Percentiles rank a stretch among this genome's conserved stretches.
Conservation (phyloP, 2,329 filamentous ascomycete species). For the Coniochaeta prunicola region DNA sequence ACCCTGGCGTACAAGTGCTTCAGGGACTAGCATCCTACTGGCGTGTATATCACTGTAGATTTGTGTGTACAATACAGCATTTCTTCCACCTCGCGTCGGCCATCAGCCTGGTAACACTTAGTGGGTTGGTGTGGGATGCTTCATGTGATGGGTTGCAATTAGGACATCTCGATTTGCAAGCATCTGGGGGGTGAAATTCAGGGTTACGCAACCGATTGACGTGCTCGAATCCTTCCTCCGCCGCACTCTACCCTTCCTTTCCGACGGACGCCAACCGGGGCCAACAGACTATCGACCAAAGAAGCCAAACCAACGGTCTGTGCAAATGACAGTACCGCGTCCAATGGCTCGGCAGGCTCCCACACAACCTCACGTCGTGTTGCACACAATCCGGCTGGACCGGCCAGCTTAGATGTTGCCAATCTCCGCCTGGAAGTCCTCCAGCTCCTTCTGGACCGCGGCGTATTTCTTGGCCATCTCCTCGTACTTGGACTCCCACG, state of each 20-base stretch:
- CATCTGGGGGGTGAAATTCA: not conserved
- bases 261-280: not conserved
- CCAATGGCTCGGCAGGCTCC: not conserved
- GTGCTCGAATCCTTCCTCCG: not conserved
- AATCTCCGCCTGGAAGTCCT: slow-evolving; percentile 86
- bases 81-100: not conserved
- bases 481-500: slow-evolving; percentile 97
- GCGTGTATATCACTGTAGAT: slow-evolving; percentile 1
- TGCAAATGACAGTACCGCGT: not conserved
- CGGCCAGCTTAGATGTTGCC: slow-evolving; percentile 68
- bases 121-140: not conserved
- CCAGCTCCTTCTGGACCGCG: slow-evolving; percentile 78
- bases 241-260: not conserved
- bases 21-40: not conserved
- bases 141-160: not conserved
- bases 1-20: not conserved
- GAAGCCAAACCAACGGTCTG: not conserved
- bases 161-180: not conserved
- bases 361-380: not conserved
- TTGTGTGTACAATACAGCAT: not conserved
- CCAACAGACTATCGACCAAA: not conserved
- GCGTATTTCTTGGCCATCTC: slow-evolving; percentile 91
- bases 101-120: not conserved
- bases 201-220: not conserved
- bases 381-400: not conserved